phyloP scores from a whole-genome alignment of 2,329 filamentous ascomycete species.

The Emergomyces africanus region DNA sequence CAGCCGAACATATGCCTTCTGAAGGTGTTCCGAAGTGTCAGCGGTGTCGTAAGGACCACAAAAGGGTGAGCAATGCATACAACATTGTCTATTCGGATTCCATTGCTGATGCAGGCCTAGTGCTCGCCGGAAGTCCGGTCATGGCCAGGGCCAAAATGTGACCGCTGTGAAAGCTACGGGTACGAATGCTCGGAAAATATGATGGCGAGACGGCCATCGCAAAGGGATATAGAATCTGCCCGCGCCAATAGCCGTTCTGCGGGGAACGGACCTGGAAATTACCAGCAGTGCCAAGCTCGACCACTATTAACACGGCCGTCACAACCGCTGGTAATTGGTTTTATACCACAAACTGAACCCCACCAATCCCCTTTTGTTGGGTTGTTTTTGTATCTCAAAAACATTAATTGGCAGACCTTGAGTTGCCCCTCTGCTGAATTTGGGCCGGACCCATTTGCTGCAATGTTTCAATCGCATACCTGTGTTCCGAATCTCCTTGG shows the following conservation, averaged over 20 bases:
- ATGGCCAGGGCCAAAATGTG: slow-evolving; percentile 13
- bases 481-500: slow-evolving; percentile 10
- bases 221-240: slow-evolving; percentile 10
- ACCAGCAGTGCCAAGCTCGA: slow-evolving; percentile 5
- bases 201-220: slow-evolving; percentile 11
- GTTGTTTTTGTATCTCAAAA: slow-evolving; percentile 11
- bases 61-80: slow-evolving; percentile 8
- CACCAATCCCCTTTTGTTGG: slow-evolving; percentile 10
- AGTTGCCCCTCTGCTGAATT: slow-evolving; percentile 6
- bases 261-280: slow-evolving; percentile 7
- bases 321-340: neutral
- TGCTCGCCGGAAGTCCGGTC: slow-evolving; percentile 11
- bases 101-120: slow-evolving; percentile 7
- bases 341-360: slow-evolving; percentile 1
- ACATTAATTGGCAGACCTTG: slow-evolving; percentile 11
- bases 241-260: slow-evolving; percentile 3
- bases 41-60: slow-evolving; percentile 12
- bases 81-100: neutral
- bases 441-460: slow-evolving; percentile 9
- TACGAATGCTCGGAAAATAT: slow-evolving; percentile 14
- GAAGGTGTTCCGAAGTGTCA: slow-evolving; percentile 14
- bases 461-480: slow-evolving; percentile 11
- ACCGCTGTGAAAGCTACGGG: slow-evolving; percentile 13
- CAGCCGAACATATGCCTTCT: slow-evolving; percentile 10
- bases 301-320: slow-evolving; percentile 5